Percentiles rank a stretch among this genome's conserved stretches.
phyloP scores from a whole-genome alignment of 1,139 yeast species.

The Saccharomycopsis phalli region DNA sequence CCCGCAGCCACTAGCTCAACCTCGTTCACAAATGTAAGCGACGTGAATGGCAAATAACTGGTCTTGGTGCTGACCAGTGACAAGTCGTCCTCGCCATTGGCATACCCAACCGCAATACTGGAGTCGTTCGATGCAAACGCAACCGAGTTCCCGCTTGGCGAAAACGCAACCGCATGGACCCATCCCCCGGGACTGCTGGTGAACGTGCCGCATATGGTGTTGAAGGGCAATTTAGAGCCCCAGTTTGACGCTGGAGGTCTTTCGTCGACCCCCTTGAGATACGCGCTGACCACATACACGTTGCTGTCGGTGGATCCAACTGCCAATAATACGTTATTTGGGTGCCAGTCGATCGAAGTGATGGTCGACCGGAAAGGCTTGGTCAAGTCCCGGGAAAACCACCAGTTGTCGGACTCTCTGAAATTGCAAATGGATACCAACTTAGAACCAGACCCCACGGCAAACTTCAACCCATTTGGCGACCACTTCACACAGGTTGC shows the following conservation, averaged over 20 bases:
- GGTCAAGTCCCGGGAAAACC: conserved; percentile 96
- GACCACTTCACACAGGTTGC: conserved; percentile 95
- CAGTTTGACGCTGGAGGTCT: conserved; percentile 73
- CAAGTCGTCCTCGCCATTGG: conserved; percentile 53
- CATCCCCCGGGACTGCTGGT: conserved; percentile 75
- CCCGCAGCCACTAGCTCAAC: conserved; percentile 78
- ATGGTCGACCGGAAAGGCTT: conserved; percentile 87
- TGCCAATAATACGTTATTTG: conserved; percentile 80
- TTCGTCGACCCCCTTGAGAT: conserved; percentile 77
- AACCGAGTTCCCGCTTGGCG: conserved; percentile 68
- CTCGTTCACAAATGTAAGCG: conserved; percentile 61
- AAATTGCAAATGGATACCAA: conserved; percentile 93
- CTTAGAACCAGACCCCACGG: conserved; percentile 94
- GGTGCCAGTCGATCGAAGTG: conserved; percentile 87
- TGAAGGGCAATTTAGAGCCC: conserved; percentile 96
- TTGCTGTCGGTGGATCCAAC: conserved; percentile 95
- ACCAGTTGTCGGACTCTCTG: conserved; percentile 97
- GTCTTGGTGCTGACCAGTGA: conserved; percentile 45
- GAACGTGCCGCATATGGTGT: conserved; percentile 82
- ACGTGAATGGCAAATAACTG: conserved; percentile 74
- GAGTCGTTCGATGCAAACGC: conserved; percentile 80
- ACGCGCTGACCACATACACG: conserved; percentile 89
- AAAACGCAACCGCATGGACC: conserved; percentile 87
- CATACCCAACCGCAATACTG: conserved; percentile 66
- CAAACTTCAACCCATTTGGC: conserved; percentile 86